These are phyloP conservation scores for Nemania diffusa DNA, from an alignment of 2,329 filamentous ascomycete species.

Conservation along the genomic window DNA sequence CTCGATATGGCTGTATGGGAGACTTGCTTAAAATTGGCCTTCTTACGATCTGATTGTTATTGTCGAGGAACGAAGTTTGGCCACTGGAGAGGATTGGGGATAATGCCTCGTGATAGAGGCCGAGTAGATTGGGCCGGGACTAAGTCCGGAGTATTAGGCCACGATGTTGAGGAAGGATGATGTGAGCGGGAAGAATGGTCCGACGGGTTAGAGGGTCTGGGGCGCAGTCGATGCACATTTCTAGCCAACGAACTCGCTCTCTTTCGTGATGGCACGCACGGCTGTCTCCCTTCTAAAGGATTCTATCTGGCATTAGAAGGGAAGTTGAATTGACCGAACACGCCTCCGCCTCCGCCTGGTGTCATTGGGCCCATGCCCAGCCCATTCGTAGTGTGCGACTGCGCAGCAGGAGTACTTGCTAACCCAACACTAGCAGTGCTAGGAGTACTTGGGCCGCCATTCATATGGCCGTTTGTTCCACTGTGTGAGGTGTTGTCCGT, in stretches of 20 bases:
- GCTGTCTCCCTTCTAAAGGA: slow-evolving; percentile 37
- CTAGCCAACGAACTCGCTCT: slow-evolving; percentile 23
- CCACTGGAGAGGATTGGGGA: slow-evolving; percentile 37
- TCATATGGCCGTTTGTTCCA: slow-evolving; percentile 49
- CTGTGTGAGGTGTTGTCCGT: slow-evolving; percentile 56
- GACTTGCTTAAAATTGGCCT: slow-evolving; percentile 5
- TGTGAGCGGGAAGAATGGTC: slow-evolving; percentile 17
- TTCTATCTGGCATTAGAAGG: slow-evolving; percentile 51
- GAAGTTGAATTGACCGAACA: slow-evolving; percentile 78
- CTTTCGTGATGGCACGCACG: not conserved
- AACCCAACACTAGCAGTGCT: slow-evolving; percentile 70
- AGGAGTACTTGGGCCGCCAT: slow-evolving; percentile 68
- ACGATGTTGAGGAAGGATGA: slow-evolving; percentile 19
- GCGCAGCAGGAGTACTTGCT: slow-evolving; percentile 60
- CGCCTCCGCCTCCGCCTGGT: slow-evolving; percentile 77
- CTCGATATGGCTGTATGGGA: not conserved
- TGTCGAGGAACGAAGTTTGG: slow-evolving; percentile 25
- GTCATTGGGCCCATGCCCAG: slow-evolving; percentile 77
- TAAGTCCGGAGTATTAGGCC: slow-evolving; percentile 24
- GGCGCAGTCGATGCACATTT: slow-evolving; percentile 15
- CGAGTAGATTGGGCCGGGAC: not conserved
- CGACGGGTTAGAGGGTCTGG: slow-evolving; percentile 8
- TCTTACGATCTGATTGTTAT: not conserved
- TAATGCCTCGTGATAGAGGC: slow-evolving; percentile 20
- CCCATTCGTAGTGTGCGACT: slow-evolving; percentile 66